A percentile compares a stretch with the other conserved stretches of the same genome.
These are phyloP conservation scores for Acidiella bohemica DNA, from an alignment of 495 filamentous ascomycete species.

Conservation along the genomic window DNA sequence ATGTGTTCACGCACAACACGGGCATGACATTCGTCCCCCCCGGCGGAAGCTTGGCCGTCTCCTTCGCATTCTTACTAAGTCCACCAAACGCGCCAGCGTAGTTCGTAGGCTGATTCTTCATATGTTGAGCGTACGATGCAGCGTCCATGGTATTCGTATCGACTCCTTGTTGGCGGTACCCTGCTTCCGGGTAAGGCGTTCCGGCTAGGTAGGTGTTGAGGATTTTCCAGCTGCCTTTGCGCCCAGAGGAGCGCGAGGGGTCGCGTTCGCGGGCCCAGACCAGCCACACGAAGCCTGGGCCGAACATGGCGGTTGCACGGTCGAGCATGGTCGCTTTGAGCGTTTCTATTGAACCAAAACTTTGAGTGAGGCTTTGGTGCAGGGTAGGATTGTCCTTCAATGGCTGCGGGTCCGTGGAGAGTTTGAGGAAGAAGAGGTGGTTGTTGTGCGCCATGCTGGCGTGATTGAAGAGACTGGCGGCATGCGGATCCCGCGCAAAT, in stretches of 20 bases:
- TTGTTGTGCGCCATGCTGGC: constrained; percentile 96
- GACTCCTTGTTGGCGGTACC: constrained; percentile 62
- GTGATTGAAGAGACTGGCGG: constrained; percentile 79
- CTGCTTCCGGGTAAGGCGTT: constrained; percentile 69
- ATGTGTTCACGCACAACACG: constrained; percentile 82
- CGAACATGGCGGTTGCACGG: constrained; percentile 86
- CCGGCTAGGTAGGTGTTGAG: constrained; percentile 86
- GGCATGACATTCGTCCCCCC: constrained; percentile 60
- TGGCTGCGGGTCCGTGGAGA: constrained; percentile 22
- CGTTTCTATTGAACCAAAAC: constrained; percentile 70
- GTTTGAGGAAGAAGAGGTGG: constrained; percentile 76
- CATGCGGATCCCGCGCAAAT: constrained; percentile 61
- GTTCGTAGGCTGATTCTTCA: constrained; percentile 22
- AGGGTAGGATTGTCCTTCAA: constrained; percentile 8
- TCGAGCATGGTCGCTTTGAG: constrained; percentile 64
- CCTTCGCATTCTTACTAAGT: background rate
- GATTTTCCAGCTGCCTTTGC: constrained; percentile 46
- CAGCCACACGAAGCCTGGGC: constrained; percentile 93
- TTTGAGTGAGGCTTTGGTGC: constrained; percentile 41
- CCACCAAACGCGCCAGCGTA: constrained; percentile 37
- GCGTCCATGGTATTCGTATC: constrained; percentile 61
- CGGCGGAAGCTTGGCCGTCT: constrained; percentile 36
- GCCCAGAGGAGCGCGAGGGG: constrained; percentile 21
- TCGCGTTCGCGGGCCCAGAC: constrained; percentile 31
- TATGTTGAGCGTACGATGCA: background rate